Conservation (phyloP, 2,329 filamentous ascomycete genomes). For the Aureobasidium zeae region DNA sequence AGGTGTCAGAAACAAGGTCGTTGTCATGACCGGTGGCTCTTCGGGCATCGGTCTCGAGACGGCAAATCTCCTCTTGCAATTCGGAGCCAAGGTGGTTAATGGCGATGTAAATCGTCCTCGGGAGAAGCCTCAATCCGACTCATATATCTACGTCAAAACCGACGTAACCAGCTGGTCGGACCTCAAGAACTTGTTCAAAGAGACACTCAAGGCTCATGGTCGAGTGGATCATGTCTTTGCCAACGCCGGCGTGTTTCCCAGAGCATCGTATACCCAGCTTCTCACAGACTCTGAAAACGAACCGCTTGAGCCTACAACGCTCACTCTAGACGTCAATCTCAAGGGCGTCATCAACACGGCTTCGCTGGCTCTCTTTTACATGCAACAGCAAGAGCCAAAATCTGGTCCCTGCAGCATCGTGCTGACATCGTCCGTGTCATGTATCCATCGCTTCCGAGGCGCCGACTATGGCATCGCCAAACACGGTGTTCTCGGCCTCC, state of each 20-base stretch:
- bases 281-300: slow-evolving; percentile 30
- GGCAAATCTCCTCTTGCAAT: slow-evolving; percentile 40
- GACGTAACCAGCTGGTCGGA: slow-evolving; percentile 40
- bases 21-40: slow-evolving; percentile 35
- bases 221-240: slow-evolving; percentile 39
- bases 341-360: slow-evolving; percentile 34
- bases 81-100: slow-evolving; percentile 47
- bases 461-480: slow-evolving; percentile 49
- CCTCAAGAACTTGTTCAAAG: slow-evolving; percentile 44
- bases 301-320: slow-evolving; percentile 27
- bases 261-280: slow-evolving; percentile 27
- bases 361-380: slow-evolving; percentile 35
- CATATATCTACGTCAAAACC: slow-evolving; percentile 23
- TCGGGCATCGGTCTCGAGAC: slow-evolving; percentile 54
- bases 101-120: slow-evolving; percentile 43
- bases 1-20: background rate
- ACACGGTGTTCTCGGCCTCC: slow-evolving; percentile 46
- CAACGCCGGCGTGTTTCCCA: slow-evolving; percentile 38
- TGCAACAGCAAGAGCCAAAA: slow-evolving; percentile 36
- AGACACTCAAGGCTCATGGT: slow-evolving; percentile 34
- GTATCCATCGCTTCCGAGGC: slow-evolving; percentile 41
- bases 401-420: slow-evolving; percentile 39
- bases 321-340: slow-evolving; percentile 36
- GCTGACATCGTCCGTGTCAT: slow-evolving; percentile 43
- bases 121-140: slow-evolving; percentile 14